Evolutionary conservation across 169 alveolate genomes (phyloP).

Genomic region (Condylostoma magnum): DNA sequence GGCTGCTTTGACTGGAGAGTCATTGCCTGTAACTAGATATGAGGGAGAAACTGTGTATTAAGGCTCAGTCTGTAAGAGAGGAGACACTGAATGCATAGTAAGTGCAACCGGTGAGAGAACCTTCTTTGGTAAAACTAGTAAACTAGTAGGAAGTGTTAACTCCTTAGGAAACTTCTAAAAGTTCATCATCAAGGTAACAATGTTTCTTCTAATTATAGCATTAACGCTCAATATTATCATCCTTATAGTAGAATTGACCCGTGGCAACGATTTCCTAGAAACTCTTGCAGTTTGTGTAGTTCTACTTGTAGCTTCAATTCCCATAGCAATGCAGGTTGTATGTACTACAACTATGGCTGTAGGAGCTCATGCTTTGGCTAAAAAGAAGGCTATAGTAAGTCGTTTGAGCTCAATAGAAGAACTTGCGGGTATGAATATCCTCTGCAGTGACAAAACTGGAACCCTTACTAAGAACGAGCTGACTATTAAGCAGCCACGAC

Average conservation of each 20-base stretch:
- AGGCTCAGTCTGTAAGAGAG: constrained; percentile 53
- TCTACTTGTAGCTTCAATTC: constrained; percentile 46
- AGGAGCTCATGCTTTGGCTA: constrained; percentile 75
- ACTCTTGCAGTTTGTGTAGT: constrained; percentile 57
- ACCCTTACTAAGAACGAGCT: constrained; percentile 66
- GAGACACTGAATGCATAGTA: constrained; percentile 53
- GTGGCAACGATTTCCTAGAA: constrained; percentile 59
- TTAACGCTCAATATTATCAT: constrained; percentile 67
- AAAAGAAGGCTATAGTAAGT: constrained; percentile 75
- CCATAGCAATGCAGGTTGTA: constrained; percentile 26
- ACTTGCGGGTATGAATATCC: constrained; percentile 78
- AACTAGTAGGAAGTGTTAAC: constrained; percentile 51
- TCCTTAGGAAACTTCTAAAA: constrained; percentile 41
- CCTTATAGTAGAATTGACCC: constrained; percentile 53
- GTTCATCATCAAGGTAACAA: constrained; percentile 34
- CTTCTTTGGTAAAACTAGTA: constrained; percentile 63
- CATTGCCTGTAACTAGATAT: constrained; percentile 56
- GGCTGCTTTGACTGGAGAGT: constrained; percentile 67
- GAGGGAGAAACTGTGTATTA: constrained; percentile 56
- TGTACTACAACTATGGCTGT: constrained; percentile 42
- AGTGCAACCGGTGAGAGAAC: constrained; percentile 59
- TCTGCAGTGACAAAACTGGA: constrained; percentile 73
- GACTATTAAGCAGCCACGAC: constrained; percentile 37
- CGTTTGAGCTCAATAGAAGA: constrained; percentile 78
- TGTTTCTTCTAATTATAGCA: constrained; percentile 77